A percentile compares a stretch with the other conserved stretches of the same genome.
Conservation (phyloP, 192 early-diverging fungal genomes). For the Gaertneriomyces sp. region DNA sequence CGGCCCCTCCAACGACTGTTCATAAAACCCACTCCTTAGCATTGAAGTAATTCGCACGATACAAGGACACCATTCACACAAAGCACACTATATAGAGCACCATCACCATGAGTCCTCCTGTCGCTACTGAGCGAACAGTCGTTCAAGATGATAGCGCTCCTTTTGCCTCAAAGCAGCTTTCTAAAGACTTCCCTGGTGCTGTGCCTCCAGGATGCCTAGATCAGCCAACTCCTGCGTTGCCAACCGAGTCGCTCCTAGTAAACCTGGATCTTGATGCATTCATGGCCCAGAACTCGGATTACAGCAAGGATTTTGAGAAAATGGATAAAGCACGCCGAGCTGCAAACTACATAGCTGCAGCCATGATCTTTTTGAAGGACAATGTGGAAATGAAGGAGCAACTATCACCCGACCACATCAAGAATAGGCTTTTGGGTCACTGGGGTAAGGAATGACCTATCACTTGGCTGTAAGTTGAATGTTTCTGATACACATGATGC, state of each 20-base stretch:
- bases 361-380: constrained; percentile 46
- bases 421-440: constrained; percentile 40
- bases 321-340: constrained; percentile 17
- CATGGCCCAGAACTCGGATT: constrained; percentile 9
- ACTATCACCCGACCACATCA: constrained; percentile 35
- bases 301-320: constrained; percentile 4
- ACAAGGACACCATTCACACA: too few species aligned
- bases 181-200: constrained; percentile 18
- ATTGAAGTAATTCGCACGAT: too few species aligned
- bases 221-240: constrained; percentile 6
- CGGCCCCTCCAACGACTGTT: too few species aligned
- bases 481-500: not conserved
- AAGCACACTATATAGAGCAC: too few species aligned
- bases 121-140: too few species aligned
- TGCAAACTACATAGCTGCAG: constrained; percentile 42
- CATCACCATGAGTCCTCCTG: too few species aligned
- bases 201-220: constrained; percentile 12
- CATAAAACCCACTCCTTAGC: too few species aligned
- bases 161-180: not conserved
- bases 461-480: not conserved
- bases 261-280: constrained; percentile 1
- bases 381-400: constrained; percentile 24
- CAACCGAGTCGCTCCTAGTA: constrained; percentile 16
- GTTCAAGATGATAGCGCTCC: too few species aligned
- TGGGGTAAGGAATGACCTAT: constrained; percentile 27